These are phyloP conservation scores for Starmerella powellii DNA, from an alignment of 805 yeast species.

Conservation along the genomic window DNA sequence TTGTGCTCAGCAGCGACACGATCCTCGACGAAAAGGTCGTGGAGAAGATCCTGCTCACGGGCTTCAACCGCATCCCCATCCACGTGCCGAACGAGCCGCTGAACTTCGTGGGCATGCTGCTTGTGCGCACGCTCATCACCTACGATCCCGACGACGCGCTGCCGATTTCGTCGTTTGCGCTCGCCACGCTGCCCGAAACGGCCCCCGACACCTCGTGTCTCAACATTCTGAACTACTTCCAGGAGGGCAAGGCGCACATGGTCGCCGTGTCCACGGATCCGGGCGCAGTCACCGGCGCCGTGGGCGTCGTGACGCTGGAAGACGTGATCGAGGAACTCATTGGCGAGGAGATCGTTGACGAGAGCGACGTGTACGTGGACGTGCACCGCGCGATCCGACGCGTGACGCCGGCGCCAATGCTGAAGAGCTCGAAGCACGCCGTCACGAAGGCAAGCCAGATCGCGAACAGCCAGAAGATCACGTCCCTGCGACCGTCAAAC, in stretches of 20 bases:
- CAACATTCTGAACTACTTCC: slow-evolving; percentile 88
- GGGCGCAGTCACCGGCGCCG: slow-evolving; percentile 68
- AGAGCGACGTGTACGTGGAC: slow-evolving; percentile 85
- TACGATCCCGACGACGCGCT: slow-evolving; percentile 94
- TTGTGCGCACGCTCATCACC: slow-evolving; percentile 82
- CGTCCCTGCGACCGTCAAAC: slow-evolving; percentile 30
- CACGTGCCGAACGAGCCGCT: slow-evolving; percentile 79
- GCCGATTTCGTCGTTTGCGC: slow-evolving; percentile 85
- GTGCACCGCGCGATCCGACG: slow-evolving; percentile 72
- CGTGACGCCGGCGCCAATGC: slow-evolving; percentile 32
- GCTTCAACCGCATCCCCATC: slow-evolving; percentile 89
- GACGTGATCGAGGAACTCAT: slow-evolving; percentile 97
- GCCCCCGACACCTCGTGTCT: slow-evolving; percentile 82
- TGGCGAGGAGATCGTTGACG: slow-evolving; percentile 96
- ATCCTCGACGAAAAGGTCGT: slow-evolving; percentile 73
- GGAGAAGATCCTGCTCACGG: slow-evolving; percentile 83
- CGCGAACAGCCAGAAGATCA: background rate
- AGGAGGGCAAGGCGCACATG: slow-evolving; percentile 97
- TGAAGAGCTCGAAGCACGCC: slow-evolving; percentile 11
- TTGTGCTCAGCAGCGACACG: slow-evolving; percentile 73
- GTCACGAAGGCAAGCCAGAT: background rate
- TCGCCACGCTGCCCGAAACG: slow-evolving; percentile 94
- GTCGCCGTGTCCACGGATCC: slow-evolving; percentile 79
- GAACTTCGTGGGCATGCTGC: slow-evolving; percentile 88
- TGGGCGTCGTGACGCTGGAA: slow-evolving; percentile 86